phyloP scores from a whole-genome alignment of 2,329 filamentous ascomycete genomes.

The Calonectria pseudoturangicola region DNA sequence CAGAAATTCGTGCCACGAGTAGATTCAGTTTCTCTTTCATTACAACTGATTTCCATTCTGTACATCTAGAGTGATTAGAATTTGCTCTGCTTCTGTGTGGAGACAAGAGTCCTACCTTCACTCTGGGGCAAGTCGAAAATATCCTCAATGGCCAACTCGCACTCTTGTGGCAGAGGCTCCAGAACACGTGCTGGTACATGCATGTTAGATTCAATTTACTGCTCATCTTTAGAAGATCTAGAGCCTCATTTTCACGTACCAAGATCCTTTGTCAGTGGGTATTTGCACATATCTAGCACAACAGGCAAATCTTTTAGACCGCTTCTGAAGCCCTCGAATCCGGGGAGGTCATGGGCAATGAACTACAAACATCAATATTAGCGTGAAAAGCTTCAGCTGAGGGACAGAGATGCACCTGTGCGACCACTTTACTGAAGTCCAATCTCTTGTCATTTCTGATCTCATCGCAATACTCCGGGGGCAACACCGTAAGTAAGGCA shows the following conservation, averaged over 20 bases:
- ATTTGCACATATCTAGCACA: constrained; percentile 21
- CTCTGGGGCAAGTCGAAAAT: background rate
- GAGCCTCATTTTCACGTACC: background rate
- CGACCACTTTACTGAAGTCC: constrained; percentile 17
- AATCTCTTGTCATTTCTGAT: constrained; percentile 23
- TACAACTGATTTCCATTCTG: constrained; percentile 9
- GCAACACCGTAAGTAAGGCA: background rate
- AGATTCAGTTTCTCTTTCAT: background rate
- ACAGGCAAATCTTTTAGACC: constrained; percentile 11
- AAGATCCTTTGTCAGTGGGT: constrained; percentile 3
- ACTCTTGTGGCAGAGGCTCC: constrained; percentile 9
- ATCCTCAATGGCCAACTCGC: constrained; percentile 10
- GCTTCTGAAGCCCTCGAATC: constrained; percentile 8
- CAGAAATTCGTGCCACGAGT: constrained; percentile 1
- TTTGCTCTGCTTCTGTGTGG: too few relatives aligned
- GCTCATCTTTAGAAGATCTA: too few relatives aligned
- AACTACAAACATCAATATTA: constrained; percentile 3
- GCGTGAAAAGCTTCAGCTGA: too few relatives aligned
- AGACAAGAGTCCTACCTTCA: background rate
- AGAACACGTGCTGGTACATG: background rate
- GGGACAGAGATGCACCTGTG: background rate
- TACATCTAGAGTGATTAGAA: background rate
- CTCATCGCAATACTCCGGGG: constrained; percentile 15
- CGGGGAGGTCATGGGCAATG: constrained; percentile 16
- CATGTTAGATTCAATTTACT: background rate